Evolutionary conservation across 257 asterid genomes (phyloP).

Genomic region (Nicotiana knightiana): DNA sequence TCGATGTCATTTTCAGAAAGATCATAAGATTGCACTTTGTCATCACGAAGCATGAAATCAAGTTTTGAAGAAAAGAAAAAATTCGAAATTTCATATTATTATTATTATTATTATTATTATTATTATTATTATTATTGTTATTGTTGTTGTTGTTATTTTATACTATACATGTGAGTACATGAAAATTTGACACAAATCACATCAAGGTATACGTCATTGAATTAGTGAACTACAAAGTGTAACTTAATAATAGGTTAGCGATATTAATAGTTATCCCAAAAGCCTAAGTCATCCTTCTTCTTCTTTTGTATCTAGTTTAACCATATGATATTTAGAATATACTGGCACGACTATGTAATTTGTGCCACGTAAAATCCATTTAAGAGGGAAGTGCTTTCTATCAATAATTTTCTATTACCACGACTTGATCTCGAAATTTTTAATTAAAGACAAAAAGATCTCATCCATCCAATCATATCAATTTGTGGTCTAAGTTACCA

Average conservation of each 20-base stretch:
- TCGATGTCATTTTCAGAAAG: neutral
- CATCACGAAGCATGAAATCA: neutral
- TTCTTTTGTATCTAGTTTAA: too few relatives aligned
- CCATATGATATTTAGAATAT: too few relatives aligned
- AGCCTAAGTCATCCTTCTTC: neutral
- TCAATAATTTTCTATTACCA: too few relatives aligned
- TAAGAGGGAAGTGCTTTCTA: too few relatives aligned
- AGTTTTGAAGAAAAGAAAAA: neutral
- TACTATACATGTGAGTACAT: neutral
- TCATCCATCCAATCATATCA: too few relatives aligned
- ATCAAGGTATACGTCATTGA: neutral
- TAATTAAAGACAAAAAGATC: too few relatives aligned
- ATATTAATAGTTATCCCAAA: neutral
- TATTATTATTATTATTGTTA: too few relatives aligned
- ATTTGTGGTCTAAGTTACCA: neutral
- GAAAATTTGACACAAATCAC: neutral
- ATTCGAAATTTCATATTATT: too few relatives aligned
- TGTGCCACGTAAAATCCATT: too few relatives aligned
- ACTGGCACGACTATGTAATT: too few relatives aligned
- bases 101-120: too few relatives aligned
- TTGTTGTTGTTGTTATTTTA: too few relatives aligned
- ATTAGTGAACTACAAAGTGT: neutral
- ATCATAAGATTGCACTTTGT: neutral
- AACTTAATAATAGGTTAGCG: conserved; percentile 6
- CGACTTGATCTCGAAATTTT: fast-evolving